Base-by-base conservation (phyloP, 306 rosid genomes). In the Rosa chinensis region DNA sequence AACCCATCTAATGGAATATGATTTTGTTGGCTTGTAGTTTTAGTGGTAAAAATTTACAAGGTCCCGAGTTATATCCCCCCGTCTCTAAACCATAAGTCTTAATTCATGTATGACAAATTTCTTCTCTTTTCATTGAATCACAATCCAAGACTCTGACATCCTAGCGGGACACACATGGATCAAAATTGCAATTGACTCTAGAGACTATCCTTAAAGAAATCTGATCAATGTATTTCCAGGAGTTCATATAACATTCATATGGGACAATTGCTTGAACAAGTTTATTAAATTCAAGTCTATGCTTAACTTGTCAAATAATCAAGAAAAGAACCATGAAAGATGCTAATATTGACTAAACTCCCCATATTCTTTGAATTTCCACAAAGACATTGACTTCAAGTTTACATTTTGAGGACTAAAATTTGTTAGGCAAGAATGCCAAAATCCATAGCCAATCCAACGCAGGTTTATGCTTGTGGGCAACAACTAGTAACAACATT, bases 301-400 rank as follows among this genome's bases (percentile, higher is more conserved):
- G 6, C 14, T 39, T 39, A 63, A 64, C 74, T 70, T 75, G 83
- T 79, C 67, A 61, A 52, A 28, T 21, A 79, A 83, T 75, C 80
- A 79, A 75, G 71, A 50, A 70, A 69, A 5, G 40, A 64, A 9
- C 76, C 6, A 55, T 16, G 2, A 25, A 70, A 79, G 25, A 70
- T 70, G 48, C 44, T 55, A 47, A 10, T 11, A 37, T 59, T 6
- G 80, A 42, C 75, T 43, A 8, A 9, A 39, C 48, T 25, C 16
- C 23, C 71, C 66, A 61, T 68, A 74, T 40, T 62, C 63, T 66
- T 66, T 77, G 12, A 75, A 72, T 62, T 84, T 80, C 75, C 48
- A 53, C 68, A 71, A 21, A 8, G 87, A 81, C 20, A 50, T 59
- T 12, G 68, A 73, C 66, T 78, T 63, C 14, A 63, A 10, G 67